Evolutionary conservation across 73 alveolate species (phyloP).

Genomic region (Effrenium voratum): DNA sequence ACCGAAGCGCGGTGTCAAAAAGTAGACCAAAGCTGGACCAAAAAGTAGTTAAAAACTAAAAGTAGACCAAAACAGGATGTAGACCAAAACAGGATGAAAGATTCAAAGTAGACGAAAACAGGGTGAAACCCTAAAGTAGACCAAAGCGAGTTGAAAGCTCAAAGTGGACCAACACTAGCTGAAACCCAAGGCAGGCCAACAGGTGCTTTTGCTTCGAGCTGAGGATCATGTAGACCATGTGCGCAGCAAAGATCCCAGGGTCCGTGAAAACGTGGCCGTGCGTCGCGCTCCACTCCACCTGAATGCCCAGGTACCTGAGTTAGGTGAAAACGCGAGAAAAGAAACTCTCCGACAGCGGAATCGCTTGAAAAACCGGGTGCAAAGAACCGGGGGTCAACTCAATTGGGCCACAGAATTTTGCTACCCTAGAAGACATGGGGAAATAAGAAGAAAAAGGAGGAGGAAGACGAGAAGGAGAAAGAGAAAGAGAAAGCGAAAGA

Average conservation of each 20-base stretch:
- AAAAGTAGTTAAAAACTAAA: no score
- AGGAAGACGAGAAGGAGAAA: background rate
- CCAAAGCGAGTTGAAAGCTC: no score
- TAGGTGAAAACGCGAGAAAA: background rate
- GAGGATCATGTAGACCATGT: conserved; percentile 38
- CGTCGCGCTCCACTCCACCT: conserved; percentile 22
- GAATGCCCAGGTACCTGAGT: conserved; percentile 53
- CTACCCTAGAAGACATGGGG: background rate
- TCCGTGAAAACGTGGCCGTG: background rate
- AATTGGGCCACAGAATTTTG: background rate
- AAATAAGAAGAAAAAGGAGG: background rate
- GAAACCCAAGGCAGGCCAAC: no score
- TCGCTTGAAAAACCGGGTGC: background rate
- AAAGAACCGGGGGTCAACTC: background rate
- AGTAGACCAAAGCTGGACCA: no score
- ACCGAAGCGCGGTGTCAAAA: no score
- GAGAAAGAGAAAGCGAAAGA: background rate
- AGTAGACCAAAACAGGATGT: no score
- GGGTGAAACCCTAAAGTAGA: no score
- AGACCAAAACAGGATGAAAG: no score
- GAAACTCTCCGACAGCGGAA: background rate
- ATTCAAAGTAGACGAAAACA: no score
- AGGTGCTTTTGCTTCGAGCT: no score
- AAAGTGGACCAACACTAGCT: no score
- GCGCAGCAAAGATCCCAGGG: background rate